Evolutionary conservation across 2,329 filamentous ascomycete species (phyloP).

Genomic region (Xenosphaeropsis pyriputrescens): DNA sequence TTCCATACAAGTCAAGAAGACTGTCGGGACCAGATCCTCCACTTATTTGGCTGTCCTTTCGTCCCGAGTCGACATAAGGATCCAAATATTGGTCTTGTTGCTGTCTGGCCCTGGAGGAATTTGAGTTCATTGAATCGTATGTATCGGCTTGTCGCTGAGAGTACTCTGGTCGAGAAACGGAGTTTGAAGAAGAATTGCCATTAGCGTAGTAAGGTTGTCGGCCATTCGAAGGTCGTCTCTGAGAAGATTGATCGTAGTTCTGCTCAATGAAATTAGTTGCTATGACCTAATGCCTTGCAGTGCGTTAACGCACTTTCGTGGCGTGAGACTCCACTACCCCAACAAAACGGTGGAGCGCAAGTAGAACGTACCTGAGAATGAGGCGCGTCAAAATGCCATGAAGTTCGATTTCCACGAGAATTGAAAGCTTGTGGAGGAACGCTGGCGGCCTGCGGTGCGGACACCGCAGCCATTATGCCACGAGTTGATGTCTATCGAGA

Average conservation of each 20-base stretch:
- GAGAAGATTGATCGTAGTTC: too few relatives aligned
- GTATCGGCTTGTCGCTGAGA: slow-evolving; percentile 9
- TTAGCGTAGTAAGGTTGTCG: too few relatives aligned
- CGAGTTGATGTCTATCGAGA: neutral
- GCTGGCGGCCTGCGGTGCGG: slow-evolving; percentile 17
- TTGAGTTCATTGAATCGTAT: slow-evolving; percentile 4
- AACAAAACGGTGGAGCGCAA: too few relatives aligned
- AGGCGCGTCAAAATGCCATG: slow-evolving; percentile 17
- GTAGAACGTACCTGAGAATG: slow-evolving; percentile 13
- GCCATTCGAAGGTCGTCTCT: too few relatives aligned
- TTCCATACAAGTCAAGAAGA: slow-evolving; percentile 26
- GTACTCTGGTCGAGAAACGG: slow-evolving; percentile 10
- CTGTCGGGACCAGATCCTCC: slow-evolving; percentile 29
- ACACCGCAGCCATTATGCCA: slow-evolving; percentile 18
- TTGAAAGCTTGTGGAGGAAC: slow-evolving; percentile 15
- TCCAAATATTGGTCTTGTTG: slow-evolving; percentile 15
- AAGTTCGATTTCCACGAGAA: slow-evolving; percentile 13
- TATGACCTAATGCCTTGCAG: too few relatives aligned
- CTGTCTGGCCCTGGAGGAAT: slow-evolving; percentile 2
- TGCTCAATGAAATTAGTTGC: neutral
- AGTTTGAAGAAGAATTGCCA: too few relatives aligned
- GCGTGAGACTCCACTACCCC: too few relatives aligned
- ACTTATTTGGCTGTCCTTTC: slow-evolving; percentile 25
- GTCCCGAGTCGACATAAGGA: slow-evolving; percentile 20
- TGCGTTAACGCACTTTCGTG: too few relatives aligned